Evolutionary conservation across 345 rosid genomes (phyloP).

Genomic region (Salix udensis): DNA sequence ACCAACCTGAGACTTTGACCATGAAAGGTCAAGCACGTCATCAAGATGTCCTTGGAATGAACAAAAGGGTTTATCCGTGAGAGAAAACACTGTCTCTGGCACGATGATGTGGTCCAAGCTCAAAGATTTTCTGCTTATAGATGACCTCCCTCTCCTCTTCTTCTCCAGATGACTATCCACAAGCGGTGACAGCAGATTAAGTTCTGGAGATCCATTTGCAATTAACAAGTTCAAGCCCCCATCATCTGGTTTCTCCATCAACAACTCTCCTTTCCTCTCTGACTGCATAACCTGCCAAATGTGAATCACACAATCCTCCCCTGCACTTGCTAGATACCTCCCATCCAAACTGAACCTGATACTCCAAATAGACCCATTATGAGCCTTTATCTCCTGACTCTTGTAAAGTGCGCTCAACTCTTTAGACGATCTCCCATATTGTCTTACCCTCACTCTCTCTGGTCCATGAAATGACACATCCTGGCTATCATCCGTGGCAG

Average conservation of each 20-base stretch:
- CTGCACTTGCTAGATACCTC: conserved; percentile 90
- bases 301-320: conserved; percentile 87
- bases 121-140: conserved; percentile 71
- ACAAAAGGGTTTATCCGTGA: conserved; percentile 81
- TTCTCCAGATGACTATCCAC: conserved; percentile 45
- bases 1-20: conserved; percentile 96
- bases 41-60: conserved; percentile 78
- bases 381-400: conserved; percentile 93
- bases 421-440: conserved; percentile 75
- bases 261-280: conserved; percentile 80
- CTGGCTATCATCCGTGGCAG: conserved; percentile 94
- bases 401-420: conserved; percentile 78
- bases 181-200: conserved; percentile 50
- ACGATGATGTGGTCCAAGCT: conserved; percentile 61
- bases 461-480: conserved; percentile 82
- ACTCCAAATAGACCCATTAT: conserved; percentile 88
- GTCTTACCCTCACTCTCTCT: conserved; percentile 79
- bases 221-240: conserved; percentile 46
- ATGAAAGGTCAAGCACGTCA: conserved; percentile 94
- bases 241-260: conserved; percentile 75
- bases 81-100: conserved; percentile 80
- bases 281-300: conserved; percentile 73
- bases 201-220: conserved; percentile 83
- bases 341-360: conserved; percentile 96
- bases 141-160: conserved; percentile 75